Evolutionary conservation across 257 asterid genomes (phyloP).

Genomic region (Schizonepeta tenuifolia): DNA sequence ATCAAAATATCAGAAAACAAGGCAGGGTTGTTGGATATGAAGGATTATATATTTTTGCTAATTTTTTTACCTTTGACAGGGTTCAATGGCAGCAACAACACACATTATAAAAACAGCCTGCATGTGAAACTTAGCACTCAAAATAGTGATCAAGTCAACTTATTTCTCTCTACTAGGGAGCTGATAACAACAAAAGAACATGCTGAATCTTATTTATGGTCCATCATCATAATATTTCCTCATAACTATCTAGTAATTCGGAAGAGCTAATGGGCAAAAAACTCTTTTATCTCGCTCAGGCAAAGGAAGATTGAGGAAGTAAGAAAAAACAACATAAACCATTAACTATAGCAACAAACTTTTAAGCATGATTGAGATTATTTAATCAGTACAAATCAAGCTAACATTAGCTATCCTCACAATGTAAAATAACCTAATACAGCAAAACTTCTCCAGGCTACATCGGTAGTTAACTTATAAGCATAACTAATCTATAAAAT

Average conservation of each 20-base stretch:
- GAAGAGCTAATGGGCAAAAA: not conserved
- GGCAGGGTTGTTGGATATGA: conserved; percentile 15
- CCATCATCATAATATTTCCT: not conserved
- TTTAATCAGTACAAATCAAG: not conserved
- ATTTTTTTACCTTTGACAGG: conserved; percentile 72
- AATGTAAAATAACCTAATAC: not conserved
- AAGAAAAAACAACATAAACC: not conserved
- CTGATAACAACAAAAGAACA: conserved; percentile 12
- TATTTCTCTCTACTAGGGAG: conserved; percentile 23
- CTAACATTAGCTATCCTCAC: not conserved
- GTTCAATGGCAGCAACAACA: conserved; percentile 87
- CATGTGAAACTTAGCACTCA: conserved; percentile 33
- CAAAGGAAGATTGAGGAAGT: not conserved
- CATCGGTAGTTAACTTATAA: conserved; percentile 14
- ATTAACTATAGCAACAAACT: conserved; percentile 13
- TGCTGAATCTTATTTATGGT: not conserved
- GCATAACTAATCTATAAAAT: conserved; percentile 10
- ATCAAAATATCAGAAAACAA: conserved; percentile 38
- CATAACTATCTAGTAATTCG: not conserved
- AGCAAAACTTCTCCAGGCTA: conserved; percentile 14
- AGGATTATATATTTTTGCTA: conserved; percentile 3
- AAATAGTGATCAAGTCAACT: conserved; percentile 11
- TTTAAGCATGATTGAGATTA: conserved; percentile 6
- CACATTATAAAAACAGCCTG: conserved; percentile 93
- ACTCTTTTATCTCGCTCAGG: not conserved